These are phyloP conservation scores for Pichia sp. DNA, from an alignment of 1,139 yeast species.

Conservation along the genomic window DNA sequence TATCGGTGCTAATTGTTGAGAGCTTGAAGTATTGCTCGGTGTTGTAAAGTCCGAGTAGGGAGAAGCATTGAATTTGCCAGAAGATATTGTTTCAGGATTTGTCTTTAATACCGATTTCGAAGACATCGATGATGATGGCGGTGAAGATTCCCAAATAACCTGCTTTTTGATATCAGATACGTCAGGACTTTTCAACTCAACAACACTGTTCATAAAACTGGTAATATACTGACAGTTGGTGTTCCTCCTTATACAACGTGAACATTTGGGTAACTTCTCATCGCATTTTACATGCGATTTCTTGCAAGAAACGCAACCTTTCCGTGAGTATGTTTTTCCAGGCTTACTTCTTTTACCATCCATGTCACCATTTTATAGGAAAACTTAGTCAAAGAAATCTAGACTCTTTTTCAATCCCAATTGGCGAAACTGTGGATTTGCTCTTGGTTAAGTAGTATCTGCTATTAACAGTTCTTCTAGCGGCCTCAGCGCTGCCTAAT, in stretches of 20 bases:
- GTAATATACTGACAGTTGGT: conserved; percentile 33
- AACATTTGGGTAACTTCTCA: conserved; percentile 38
- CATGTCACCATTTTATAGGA: not conserved
- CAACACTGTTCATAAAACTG: not conserved
- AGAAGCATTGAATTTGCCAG: too few relatives aligned
- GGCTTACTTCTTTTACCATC: not conserved
- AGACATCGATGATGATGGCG: not conserved
- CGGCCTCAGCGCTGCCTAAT: too few relatives aligned
- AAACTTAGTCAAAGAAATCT: not conserved
- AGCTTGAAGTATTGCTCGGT: not conserved
- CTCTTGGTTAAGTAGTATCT: too few relatives aligned
- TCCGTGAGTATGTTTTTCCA: conserved; percentile 32
- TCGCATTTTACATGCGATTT: conserved; percentile 42
- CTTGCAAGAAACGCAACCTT: conserved; percentile 40
- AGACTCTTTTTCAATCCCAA: too few relatives aligned
- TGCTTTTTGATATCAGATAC: not conserved
- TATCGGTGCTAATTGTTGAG: not conserved
- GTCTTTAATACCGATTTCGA: too few relatives aligned
- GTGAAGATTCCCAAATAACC: not conserved
- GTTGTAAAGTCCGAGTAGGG: too few relatives aligned
- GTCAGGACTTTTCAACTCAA: not conserved
- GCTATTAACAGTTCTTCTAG: too few relatives aligned
- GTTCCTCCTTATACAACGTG: conserved; percentile 34
- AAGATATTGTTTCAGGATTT: too few relatives aligned
- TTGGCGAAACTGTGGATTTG: too few relatives aligned